phyloP scores from a whole-genome alignment of 305 asterid genomes.

The Rubia peregrina region DNA sequence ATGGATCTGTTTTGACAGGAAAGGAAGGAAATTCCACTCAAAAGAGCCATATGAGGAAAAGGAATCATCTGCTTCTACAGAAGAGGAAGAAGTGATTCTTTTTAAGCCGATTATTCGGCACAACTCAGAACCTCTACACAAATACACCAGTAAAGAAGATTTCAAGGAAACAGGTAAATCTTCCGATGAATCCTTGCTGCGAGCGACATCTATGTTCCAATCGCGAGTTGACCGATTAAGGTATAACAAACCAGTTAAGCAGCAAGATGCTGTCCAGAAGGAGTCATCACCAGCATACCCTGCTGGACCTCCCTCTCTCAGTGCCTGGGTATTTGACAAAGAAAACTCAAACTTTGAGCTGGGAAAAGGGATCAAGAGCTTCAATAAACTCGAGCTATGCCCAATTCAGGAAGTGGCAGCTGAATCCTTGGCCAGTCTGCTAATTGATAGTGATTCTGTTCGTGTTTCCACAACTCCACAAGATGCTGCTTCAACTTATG shows the following conservation, averaged over 20 bases:
- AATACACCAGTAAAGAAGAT: conserved; percentile 24
- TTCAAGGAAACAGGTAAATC: conserved; percentile 13
- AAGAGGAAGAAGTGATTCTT: conserved; percentile 86
- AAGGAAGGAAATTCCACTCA: conserved; percentile 20
- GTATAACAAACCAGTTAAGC: conserved; percentile 27
- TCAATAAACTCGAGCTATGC: conserved; percentile 33
- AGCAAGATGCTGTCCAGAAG: conserved; percentile 30
- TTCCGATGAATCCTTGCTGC: conserved; percentile 54
- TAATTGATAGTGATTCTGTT: conserved; percentile 21
- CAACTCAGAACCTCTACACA: conserved; percentile 60
- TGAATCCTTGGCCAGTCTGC: conserved; percentile 36
- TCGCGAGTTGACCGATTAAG: conserved; percentile 37
- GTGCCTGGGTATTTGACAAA: conserved; percentile 53
- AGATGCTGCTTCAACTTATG: conserved; percentile 30
- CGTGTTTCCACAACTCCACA: conserved; percentile 29
- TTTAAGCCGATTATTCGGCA: conserved; percentile 78
- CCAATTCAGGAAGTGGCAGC: conserved; percentile 57
- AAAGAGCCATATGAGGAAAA: conserved; percentile 18
- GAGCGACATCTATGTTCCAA: conserved; percentile 52
- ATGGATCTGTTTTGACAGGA: conserved; percentile 26
- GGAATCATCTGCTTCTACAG: conserved; percentile 19
- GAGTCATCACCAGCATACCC: conserved; percentile 31
- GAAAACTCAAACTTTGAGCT: conserved; percentile 30
- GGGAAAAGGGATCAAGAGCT: conserved; percentile 30
- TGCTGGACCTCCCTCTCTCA: conserved; percentile 77